phyloP scores from a whole-genome alignment of 2,329 filamentous ascomycete species.

The Pseudocercospora ulei region DNA sequence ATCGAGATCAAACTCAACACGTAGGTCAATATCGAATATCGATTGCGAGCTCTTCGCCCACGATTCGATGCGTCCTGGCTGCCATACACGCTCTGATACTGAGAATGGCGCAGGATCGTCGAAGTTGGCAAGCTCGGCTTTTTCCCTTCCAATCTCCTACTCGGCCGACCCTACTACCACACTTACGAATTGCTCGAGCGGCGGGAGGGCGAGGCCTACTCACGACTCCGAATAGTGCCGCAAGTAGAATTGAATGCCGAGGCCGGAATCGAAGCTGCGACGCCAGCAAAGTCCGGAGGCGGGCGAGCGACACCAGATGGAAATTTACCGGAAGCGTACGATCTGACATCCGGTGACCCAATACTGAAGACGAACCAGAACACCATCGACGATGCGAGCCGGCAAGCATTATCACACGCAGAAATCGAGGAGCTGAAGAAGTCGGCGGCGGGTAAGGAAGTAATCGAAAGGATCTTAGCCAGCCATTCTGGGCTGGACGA shows the following conservation, averaged over 20 bases:
- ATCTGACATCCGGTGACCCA: constrained; percentile 43
- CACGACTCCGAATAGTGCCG: constrained; percentile 65
- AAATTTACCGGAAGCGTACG: constrained; percentile 34
- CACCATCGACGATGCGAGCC: constrained; percentile 52
- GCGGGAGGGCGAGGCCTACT: constrained; percentile 53
- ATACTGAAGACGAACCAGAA: constrained; percentile 54
- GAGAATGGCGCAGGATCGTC: constrained; percentile 54
- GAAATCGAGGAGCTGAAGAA: constrained; percentile 65
- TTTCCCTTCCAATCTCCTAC: constrained; percentile 78
- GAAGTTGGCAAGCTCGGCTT: constrained; percentile 86
- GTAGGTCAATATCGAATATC: constrained; percentile 44
- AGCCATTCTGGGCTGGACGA: constrained; percentile 84
- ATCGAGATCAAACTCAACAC: constrained; percentile 53
- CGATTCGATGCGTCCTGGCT: constrained; percentile 28
- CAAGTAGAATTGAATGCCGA: constrained; percentile 76
- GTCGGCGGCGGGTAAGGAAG: constrained; percentile 66
- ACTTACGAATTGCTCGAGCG: constrained; percentile 83
- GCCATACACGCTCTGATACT: constrained; percentile 28
- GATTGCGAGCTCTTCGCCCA: constrained; percentile 20
- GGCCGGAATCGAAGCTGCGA: constrained; percentile 49
- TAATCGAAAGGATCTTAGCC: constrained; percentile 85
- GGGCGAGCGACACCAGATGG: constrained; percentile 23
- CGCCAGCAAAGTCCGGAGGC: constrained; percentile 33
- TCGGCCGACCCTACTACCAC: constrained; percentile 82
- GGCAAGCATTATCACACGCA: constrained; percentile 64